Conservation (phyloP, 1,139 yeast genomes). For the Lodderomyces parapsilosis region DNA sequence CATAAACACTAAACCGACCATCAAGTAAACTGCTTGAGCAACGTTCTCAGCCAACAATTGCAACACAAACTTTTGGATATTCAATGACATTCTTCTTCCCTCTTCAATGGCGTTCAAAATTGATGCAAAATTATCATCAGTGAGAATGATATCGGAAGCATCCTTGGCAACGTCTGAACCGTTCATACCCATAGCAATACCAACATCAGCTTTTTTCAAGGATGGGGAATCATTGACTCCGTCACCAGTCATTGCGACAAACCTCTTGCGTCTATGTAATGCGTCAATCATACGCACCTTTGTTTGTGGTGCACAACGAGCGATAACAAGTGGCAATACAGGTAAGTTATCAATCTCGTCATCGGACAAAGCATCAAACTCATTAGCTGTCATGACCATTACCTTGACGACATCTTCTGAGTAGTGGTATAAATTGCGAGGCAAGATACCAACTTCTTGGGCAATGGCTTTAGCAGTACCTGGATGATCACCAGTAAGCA, state of each 20-base stretch:
- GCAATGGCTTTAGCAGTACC: slow-evolving; percentile 84
- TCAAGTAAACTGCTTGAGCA: slow-evolving; percentile 70
- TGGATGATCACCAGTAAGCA: slow-evolving; percentile 87
- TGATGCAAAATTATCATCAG: slow-evolving; percentile 51
- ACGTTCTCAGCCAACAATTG: slow-evolving; percentile 78
- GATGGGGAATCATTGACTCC: slow-evolving; percentile 87
- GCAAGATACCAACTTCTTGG: slow-evolving; percentile 81
- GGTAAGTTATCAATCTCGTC: slow-evolving; percentile 67
- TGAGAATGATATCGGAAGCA: slow-evolving; percentile 56
- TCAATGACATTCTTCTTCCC: slow-evolving; percentile 79
- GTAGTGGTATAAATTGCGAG: slow-evolving; percentile 65
- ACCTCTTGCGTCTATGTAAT: slow-evolving; percentile 66
- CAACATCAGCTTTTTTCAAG: slow-evolving; percentile 77
- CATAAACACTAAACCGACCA: slow-evolving; percentile 71
- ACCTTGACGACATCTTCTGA: slow-evolving; percentile 58
- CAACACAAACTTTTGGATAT: slow-evolving; percentile 76
- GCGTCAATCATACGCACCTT: slow-evolving; percentile 85
- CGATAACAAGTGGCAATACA: slow-evolving; percentile 74
- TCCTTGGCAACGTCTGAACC: slow-evolving; percentile 60
- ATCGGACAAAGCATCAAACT: slow-evolving; percentile 65
- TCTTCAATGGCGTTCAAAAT: slow-evolving; percentile 64
- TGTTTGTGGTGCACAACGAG: slow-evolving; percentile 84
- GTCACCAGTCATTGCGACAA: slow-evolving; percentile 87
- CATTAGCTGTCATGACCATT: slow-evolving; percentile 77
- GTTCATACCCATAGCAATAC: slow-evolving; percentile 52